Evolutionary conservation across 768 basidiomycete species (phyloP), one percentile per base, ranked within the genome.

Genomic region (Hysterangium stoloniferum): DNA sequence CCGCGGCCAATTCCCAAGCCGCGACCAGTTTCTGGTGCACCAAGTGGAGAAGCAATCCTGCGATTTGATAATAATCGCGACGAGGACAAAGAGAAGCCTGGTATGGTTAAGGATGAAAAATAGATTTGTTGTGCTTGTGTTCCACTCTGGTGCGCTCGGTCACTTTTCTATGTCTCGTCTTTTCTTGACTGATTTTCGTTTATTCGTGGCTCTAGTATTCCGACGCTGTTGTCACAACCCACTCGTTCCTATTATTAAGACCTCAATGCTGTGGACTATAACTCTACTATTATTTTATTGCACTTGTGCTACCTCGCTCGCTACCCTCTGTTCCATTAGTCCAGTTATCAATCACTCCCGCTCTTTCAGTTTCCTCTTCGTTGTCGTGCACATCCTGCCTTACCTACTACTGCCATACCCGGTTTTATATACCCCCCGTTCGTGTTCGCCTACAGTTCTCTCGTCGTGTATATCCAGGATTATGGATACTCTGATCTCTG

Each of bases 31-130:
- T 25, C 27, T 6, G 49, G 43, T 15, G 36, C 48, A 15, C 13
- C 17, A 17, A 24, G 36, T 31, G 49, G 49, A 27, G 49, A 24
- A 8, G 37, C 38, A 11, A 40, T 51, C 17, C 40, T 51, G 40
- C 22, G 33, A n/a, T 51, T 51, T 22, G 49, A 51, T 17, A 8
- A 37, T 15, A 19, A 48, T 20, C 12, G 40, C 22, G 40, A 13
- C 22, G 27, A 42, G 17, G 41, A 27, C 22, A 29, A 51, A 32
- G 38, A 15, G 24, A 49, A n/a, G 35, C 8, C 17, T 48, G 28
- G 40, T 41, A 25, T 19, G 13, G 17, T 12, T 22, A 13, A 41
- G 34, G 8, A 33, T 33, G 6, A 28, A 6, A 35, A 27, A 37
- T n/a, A 6, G 47, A n/a, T 34, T 15, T 33, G 2, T 6, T 31